These are phyloP conservation scores for Oehlia diaphana DNA, from an alignment of 192 early-diverging fungal genomes.

Conservation along the genomic window DNA sequence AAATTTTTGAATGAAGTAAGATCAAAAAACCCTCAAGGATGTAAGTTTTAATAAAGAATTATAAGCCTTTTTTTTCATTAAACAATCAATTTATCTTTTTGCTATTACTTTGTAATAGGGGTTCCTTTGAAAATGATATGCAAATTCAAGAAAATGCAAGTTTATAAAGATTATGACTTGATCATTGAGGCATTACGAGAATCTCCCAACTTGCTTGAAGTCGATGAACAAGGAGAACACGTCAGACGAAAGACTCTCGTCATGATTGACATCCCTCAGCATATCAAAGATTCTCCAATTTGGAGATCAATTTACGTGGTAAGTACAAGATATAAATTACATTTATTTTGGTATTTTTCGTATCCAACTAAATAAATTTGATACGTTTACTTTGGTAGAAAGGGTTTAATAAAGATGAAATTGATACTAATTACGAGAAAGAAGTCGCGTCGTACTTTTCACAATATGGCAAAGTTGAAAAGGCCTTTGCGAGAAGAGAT, in stretches of 20 bases:
- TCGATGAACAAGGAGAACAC: slow-evolving; percentile 46
- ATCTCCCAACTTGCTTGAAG: slow-evolving; percentile 53
- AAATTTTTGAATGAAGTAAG: slow-evolving; percentile 51
- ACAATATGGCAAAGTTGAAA: slow-evolving; percentile 43
- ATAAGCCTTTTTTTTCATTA: neutral
- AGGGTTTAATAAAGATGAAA: slow-evolving; percentile 36
- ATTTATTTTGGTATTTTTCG: neutral
- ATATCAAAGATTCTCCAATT: slow-evolving; percentile 9
- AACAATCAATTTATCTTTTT: neutral
- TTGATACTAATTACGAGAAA: slow-evolving; percentile 36
- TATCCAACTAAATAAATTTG: slow-evolving; percentile 13
- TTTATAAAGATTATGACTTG: slow-evolving; percentile 41
- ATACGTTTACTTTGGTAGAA: slow-evolving; percentile 33
- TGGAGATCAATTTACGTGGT: slow-evolving; percentile 55
- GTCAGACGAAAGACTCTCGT: slow-evolving; percentile 46
- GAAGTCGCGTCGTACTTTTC: slow-evolving; percentile 46
- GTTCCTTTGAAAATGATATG: slow-evolving; percentile 50
- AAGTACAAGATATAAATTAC: slow-evolving; percentile 28
- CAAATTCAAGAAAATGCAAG: slow-evolving; percentile 60
- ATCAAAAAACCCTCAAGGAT: slow-evolving; percentile 45
- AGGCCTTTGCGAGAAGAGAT: slow-evolving; percentile 37
- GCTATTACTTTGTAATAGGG: slow-evolving; percentile 33
- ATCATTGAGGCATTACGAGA: slow-evolving; percentile 56
- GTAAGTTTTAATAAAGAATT: slow-evolving; percentile 37
- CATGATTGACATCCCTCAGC: neutral